Evolutionary conservation across 371 early-diverging fungal species (phyloP).

Genomic region (Haplosporangium sp.): DNA sequence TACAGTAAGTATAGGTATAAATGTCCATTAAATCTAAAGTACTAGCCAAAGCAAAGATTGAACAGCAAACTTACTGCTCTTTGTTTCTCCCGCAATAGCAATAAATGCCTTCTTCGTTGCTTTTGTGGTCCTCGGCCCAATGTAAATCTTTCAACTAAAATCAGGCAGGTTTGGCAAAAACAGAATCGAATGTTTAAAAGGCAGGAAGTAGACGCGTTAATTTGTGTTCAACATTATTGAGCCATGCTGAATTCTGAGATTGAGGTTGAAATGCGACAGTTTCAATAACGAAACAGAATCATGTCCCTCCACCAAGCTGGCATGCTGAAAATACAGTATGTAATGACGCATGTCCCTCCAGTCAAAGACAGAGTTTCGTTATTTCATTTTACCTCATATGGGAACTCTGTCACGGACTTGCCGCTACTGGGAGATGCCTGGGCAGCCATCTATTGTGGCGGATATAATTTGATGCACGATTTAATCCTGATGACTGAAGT

Average conservation of each 20-base stretch:
- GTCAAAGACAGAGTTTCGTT: neutral
- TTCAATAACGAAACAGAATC: too few relatives aligned
- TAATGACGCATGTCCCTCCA: neutral
- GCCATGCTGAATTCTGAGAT: neutral
- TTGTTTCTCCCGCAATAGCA: conserved; percentile 75
- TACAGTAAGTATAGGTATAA: neutral
- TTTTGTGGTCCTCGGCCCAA: conserved; percentile 47
- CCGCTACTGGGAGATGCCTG: conserved; percentile 21
- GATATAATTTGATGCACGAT: neutral
- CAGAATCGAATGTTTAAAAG: neutral
- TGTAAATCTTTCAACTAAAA: conserved; percentile 29
- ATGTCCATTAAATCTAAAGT: neutral
- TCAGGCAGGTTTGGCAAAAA: neutral
- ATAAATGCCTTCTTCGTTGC: conserved; percentile 67
- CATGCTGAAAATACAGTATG: neutral
- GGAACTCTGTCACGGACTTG: conserved; percentile 25
- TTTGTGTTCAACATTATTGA: neutral
- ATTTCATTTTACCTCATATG: conserved; percentile 38
- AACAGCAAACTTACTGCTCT: conserved; percentile 52
- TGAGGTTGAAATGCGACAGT: too few relatives aligned
- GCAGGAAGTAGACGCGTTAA: conserved; percentile 12
- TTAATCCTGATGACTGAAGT: neutral
- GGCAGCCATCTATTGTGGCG: conserved; percentile 20
- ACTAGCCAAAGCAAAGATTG: neutral
- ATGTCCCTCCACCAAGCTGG: too few relatives aligned